phyloP scores from a whole-genome alignment of 371 early-diverging fungal species.

The Mortierella sp. region DNA sequence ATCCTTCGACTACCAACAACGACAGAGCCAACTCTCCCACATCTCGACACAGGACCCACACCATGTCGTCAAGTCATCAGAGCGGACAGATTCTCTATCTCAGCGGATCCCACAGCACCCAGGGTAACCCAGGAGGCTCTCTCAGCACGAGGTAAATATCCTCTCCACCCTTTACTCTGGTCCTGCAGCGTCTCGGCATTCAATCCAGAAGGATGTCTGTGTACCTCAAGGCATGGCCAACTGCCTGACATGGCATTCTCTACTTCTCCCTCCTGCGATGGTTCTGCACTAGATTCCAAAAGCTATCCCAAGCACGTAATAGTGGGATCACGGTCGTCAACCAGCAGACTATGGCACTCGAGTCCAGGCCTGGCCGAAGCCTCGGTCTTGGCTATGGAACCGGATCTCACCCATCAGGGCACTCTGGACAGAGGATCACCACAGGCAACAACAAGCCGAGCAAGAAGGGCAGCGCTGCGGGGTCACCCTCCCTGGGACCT shows the following conservation, averaged over 20 bases:
- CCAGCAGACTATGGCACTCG: slow-evolving; percentile 8
- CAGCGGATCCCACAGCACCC: slow-evolving; percentile 20
- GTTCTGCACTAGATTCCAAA: slow-evolving; percentile 29
- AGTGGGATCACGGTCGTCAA: slow-evolving; percentile 40
- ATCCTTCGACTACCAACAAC: no score
- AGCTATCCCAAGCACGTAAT: slow-evolving; percentile 29
- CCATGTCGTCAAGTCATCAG: not conserved
- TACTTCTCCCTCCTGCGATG: not conserved
- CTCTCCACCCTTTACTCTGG: not conserved
- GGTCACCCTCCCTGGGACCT: not conserved
- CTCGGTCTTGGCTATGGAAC: slow-evolving; percentile 27
- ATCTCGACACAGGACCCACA: no score
- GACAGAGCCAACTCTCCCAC: no score
- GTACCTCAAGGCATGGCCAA: no score
- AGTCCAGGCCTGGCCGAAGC: slow-evolving; percentile 16
- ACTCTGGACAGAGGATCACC: slow-evolving; percentile 14
- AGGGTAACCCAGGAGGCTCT: slow-evolving; percentile 29
- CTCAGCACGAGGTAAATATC: slow-evolving; percentile 42
- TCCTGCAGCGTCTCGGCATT: not conserved
- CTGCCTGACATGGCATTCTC: not conserved
- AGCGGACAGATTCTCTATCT: slow-evolving; percentile 43
- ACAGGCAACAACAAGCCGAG: slow-evolving; percentile 1
- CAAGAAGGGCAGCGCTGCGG: not conserved
- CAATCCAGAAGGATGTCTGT: not conserved
- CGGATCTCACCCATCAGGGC: slow-evolving; percentile 21